Base-by-base conservation (phyloP, 164 flowering plant species). In the Vitis labrusca region DNA sequence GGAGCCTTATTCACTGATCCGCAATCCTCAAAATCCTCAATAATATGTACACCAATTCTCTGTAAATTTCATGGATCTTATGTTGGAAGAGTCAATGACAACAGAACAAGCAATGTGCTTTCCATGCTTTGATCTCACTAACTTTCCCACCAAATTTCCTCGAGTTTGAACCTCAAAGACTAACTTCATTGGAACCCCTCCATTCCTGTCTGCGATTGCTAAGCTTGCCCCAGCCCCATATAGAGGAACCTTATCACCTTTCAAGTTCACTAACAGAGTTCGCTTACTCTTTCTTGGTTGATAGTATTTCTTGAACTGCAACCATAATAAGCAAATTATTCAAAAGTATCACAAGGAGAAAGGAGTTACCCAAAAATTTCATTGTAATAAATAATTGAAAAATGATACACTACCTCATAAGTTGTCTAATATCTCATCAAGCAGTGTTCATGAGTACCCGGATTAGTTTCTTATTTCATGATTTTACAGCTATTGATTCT, bases 161-260 rank as follows among this genome's bases (percentile, higher is more conserved):
- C 62, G 61, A 8, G 86, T 68, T n/a, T 68, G 44, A 2, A 88
- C 63, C 15, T 74, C 81, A 37, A 88, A 76, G 16, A 70, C 75
- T 47, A 88, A 59, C 55, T 5, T 71, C 76, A 86, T 6, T 4
- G 89, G 86, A 63, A 88, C 68, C 32, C 72, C 69, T 11, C 76
- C 74, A 1, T 16, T 60, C 11, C n/a, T 63, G 1, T 77, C 74
- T 12, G 82, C 67, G 4, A 9, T 71, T 3, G 67, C 78, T 48
- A 88, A 76, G 48, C 77, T 73, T 5, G 72, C 73, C 27, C 92
- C 88, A 1, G 86, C 88, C 7, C 92, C 88, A 66, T 86, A 88
- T 14, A 86, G 67, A 17, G 88, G 87, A 30, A 88, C 82, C 60
- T 67, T 73, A 14, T 53, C 52, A 53, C 87, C 90, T 62, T 67